These are phyloP conservation scores for Penicillium argentinense DNA, from an alignment of 495 filamentous ascomycete species.

Conservation along the genomic window DNA sequence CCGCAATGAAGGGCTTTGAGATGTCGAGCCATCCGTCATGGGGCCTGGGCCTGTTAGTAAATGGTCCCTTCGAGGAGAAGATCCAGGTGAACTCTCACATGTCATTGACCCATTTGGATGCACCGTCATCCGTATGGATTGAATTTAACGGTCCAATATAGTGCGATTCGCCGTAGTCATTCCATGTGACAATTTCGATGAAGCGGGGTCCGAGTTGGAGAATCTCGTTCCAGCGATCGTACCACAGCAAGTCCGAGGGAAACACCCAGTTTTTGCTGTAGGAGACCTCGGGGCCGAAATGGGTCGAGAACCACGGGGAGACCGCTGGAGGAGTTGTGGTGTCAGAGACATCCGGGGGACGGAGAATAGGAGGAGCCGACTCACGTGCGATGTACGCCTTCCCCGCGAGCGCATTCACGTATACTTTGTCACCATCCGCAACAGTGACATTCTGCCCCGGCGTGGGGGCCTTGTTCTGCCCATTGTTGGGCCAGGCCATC, in stretches of 20 bases:
- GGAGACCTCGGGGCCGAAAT: conserved; percentile 32
- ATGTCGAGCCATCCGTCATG: conserved; percentile 41
- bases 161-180: conserved; percentile 63
- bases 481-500: conserved; percentile 59
- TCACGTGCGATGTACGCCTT: conserved; percentile 57
- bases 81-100: conserved; percentile 27
- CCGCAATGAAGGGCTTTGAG: conserved; percentile 53
- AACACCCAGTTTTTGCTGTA: conserved; percentile 57
- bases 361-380: conserved; percentile 4
- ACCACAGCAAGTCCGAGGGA: conserved; percentile 43
- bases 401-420: conserved; percentile 44
- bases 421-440: conserved; percentile 47
- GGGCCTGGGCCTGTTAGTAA: conserved; percentile 20
- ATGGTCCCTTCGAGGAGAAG: neutral
- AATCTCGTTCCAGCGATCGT: conserved; percentile 55
- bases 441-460: conserved; percentile 45
- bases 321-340: conserved; percentile 23
- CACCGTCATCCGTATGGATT: conserved; percentile 54
- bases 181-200: conserved; percentile 65
- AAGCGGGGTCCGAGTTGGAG: conserved; percentile 45
- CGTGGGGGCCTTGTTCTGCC: conserved; percentile 54
- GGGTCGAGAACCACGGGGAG: conserved; percentile 43
- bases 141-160: conserved; percentile 47
- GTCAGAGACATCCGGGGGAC: neutral
- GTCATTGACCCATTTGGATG: conserved; percentile 58